Conservation (phyloP, 2,329 filamentous ascomycete genomes). For the Sporothrix brasiliensis region DNA sequence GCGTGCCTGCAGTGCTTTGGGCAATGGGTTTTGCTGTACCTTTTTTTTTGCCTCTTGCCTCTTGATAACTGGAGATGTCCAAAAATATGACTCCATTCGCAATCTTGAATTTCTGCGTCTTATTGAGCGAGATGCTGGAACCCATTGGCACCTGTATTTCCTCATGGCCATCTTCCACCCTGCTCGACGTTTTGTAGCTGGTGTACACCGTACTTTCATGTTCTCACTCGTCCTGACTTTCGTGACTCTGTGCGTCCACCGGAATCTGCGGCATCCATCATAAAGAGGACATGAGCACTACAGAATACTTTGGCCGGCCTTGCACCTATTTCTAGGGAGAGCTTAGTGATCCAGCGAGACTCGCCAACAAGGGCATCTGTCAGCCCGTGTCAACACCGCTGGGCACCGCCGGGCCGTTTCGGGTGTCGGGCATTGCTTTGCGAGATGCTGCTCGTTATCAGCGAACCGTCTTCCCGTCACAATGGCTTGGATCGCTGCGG, state of each 20-base stretch:
- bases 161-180: background rate
- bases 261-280: background rate
- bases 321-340: background rate
- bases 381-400: background rate
- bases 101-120: slow-evolving; percentile 16
- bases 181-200: background rate
- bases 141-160: too few species aligned
- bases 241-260: background rate
- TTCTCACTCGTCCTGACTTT: background rate
- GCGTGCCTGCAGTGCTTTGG: background rate
- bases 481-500: background rate
- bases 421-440: slow-evolving; percentile 4
- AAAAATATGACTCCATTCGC: background rate
- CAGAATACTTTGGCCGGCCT: too few species aligned
- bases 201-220: background rate
- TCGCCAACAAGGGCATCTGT: background rate
- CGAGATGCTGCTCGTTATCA: slow-evolving; percentile 11
- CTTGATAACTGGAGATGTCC: slow-evolving; percentile 18
- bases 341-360: background rate
- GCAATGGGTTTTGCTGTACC: background rate
- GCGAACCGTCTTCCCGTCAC: too few species aligned
- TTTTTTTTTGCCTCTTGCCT: slow-evolving; percentile 18
- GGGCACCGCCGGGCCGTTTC: background rate
- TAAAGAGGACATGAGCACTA: background rate
- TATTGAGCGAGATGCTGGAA: slow-evolving; percentile 11